Evolutionary conservation across 2,329 filamentous ascomycete species (phyloP).

Genomic region (Pseudocercospora musae): DNA sequence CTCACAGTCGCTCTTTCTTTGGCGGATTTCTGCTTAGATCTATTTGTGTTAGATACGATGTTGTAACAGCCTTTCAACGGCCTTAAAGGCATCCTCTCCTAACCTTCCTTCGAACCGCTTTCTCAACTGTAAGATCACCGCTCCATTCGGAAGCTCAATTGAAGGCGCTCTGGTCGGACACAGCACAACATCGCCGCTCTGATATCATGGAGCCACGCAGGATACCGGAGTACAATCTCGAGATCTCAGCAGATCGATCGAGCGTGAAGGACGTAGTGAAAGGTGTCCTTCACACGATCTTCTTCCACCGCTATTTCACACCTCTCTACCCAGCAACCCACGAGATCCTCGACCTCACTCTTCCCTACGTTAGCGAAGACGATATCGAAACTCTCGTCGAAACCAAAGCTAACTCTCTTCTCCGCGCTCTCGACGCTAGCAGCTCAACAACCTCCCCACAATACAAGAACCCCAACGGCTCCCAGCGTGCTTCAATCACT

Average conservation of each 20-base stretch:
- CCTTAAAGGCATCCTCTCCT: not conserved
- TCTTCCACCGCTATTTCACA: conserved; percentile 97
- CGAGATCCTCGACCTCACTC: conserved; percentile 84
- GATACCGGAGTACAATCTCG: conserved; percentile 86
- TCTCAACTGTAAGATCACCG: not conserved
- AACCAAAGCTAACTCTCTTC: conserved; percentile 73
- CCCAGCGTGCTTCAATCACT: conserved; percentile 67
- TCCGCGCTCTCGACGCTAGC: conserved; percentile 64
- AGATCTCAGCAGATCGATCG: conserved; percentile 86
- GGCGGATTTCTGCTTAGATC: not conserved
- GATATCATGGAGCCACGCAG: conserved; percentile 60
- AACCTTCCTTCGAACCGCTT: not conserved
- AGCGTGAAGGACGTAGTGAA: conserved; percentile 91
- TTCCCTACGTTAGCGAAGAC: conserved; percentile 84
- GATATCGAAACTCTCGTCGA: conserved; percentile 94
- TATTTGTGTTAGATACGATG: not conserved
- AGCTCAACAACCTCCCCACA: conserved; percentile 30
- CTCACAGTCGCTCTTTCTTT: not conserved
- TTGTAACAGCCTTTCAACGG: not conserved
- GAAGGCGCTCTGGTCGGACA: too few relatives aligned
- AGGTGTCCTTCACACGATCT: conserved; percentile 94
- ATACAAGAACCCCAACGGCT: conserved; percentile 28
- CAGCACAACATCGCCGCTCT: not conserved
- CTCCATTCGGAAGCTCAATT: too few relatives aligned
- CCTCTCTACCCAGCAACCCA: conserved; percentile 76